Evolutionary conservation across 148 eudicot genomes (phyloP).

Genomic region (Camellia lanceoleosa): DNA sequence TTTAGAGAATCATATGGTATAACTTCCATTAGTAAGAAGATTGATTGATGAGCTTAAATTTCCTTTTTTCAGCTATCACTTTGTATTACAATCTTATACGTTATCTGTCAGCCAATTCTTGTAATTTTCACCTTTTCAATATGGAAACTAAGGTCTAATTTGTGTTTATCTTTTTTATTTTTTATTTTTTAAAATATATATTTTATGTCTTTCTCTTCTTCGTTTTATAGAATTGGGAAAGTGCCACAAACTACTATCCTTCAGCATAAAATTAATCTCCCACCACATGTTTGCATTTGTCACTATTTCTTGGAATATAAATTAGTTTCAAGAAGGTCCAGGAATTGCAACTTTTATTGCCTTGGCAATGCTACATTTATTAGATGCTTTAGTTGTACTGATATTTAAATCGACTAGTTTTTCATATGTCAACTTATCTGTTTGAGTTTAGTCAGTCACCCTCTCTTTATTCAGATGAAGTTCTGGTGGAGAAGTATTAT

Average conservation of each 20-base stretch:
- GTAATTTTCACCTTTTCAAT: too few species aligned
- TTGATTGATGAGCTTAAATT: not conserved
- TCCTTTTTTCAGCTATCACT: not conserved
- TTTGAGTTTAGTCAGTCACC: not conserved
- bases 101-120: not conserved
- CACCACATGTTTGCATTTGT: not conserved
- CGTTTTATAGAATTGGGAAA: not conserved
- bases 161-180: not conserved
- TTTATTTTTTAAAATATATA: too few species aligned
- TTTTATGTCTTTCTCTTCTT: too few species aligned
- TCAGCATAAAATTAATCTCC: slow-evolving; percentile 2
- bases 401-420: not conserved
- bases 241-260: not conserved
- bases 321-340: not conserved
- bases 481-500: not conserved
- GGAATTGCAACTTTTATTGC: not conserved
- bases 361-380: not conserved
- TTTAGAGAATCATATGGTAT: too few species aligned
- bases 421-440: slow-evolving; percentile 1
- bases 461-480: not conserved
- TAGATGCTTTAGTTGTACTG: not conserved
- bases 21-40: not conserved
- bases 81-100: too few species aligned
- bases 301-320: not conserved
- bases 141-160: too few species aligned